Evolutionary conservation across 371 early-diverging fungal genomes (phyloP), one percentile per base, ranked within the genome.

Genomic region (Coelomomyces lativittatus): DNA sequence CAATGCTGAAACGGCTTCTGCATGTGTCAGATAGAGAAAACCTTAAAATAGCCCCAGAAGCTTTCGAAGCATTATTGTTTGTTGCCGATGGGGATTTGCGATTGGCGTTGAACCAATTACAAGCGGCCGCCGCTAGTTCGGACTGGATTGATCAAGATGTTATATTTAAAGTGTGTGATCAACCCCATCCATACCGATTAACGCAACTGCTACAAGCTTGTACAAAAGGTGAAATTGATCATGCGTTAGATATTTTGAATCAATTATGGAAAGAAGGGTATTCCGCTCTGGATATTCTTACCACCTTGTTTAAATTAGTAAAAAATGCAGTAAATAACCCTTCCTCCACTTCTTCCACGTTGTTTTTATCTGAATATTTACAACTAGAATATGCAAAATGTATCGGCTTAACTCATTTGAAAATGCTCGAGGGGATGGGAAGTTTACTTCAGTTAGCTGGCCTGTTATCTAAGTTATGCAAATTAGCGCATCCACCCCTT

Each of bases 31-130:
- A 79, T 27, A 48, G 53, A 5, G 98, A 99, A 60, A 76, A 80
- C 14, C 84, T 87, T 59, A 59, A 75, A 41, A 80, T 79, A 59
- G 83, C 62, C 21, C 81, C 85, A 4, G 88, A 85, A 47, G 95
- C 91, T 11, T 58, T 95, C 11, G 85, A 89, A 48, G 91, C 93
- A 1, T 60, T 99, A 32, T 82, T 91, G 12, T 92, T 95, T 55
- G 83, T 88, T 15, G 80, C 91, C 8, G 97, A 97, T 49, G 98
- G 99, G 24, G 99, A 99, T 62, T 89, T 98, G 88, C 82, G 99
- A 31, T 95, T 96, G 66, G 96, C 90, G 2, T 70, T 99, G 56
- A 97, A 97, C 60, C 91, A 93, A 51, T 68, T 99, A 47, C 98
- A 98, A 60, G 77, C 90, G 5, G 86, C 91, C 0, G 48, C 48